These are phyloP conservation scores for Cytospora paraplurivora DNA, from an alignment of 2,329 filamentous ascomycete species.

Conservation along the genomic window DNA sequence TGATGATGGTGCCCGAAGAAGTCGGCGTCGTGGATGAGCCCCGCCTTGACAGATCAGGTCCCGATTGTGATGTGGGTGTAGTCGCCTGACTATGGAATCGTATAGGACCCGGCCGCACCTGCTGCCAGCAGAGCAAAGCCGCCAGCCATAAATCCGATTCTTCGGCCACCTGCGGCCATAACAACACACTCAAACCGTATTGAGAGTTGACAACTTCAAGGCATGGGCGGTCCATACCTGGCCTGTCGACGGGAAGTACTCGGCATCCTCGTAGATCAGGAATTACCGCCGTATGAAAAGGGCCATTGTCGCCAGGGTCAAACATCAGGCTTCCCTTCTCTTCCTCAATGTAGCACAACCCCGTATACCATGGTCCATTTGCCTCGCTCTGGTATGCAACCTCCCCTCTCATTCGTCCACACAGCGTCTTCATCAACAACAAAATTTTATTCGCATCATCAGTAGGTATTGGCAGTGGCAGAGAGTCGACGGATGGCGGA, in stretches of 20 bases:
- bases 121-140: slow-evolving; percentile 79
- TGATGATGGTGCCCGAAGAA: slow-evolving; percentile 66
- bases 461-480: slow-evolving; percentile 61
- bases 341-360: slow-evolving; percentile 78
- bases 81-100: slow-evolving; percentile 38
- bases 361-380: slow-evolving; percentile 65
- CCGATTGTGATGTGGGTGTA: slow-evolving; percentile 30
- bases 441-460: slow-evolving; percentile 72
- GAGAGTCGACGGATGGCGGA: slow-evolving; percentile 60
- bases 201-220: slow-evolving; percentile 58
- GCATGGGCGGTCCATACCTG: slow-evolving; percentile 51
- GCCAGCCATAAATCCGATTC: slow-evolving; percentile 81
- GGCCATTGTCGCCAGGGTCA: slow-evolving; percentile 67
- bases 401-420: slow-evolving; percentile 78
- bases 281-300: slow-evolving; percentile 68
- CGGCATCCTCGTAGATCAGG: slow-evolving; percentile 74
- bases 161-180: slow-evolving; percentile 64
- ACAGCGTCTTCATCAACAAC: slow-evolving; percentile 74
- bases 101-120: slow-evolving; percentile 63
- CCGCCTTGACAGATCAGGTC: slow-evolving; percentile 48
- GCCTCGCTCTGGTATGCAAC: slow-evolving; percentile 70
- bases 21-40: slow-evolving; percentile 41
- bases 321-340: slow-evolving; percentile 75
- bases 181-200: slow-evolving; percentile 60
- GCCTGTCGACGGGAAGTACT: slow-evolving; percentile 58